A percentile compares a stretch with the other conserved stretches of the same genome.
phyloP scores from a whole-genome alignment of 2,329 filamentous ascomycete genomes.

The Coniella lustricola region DNA sequence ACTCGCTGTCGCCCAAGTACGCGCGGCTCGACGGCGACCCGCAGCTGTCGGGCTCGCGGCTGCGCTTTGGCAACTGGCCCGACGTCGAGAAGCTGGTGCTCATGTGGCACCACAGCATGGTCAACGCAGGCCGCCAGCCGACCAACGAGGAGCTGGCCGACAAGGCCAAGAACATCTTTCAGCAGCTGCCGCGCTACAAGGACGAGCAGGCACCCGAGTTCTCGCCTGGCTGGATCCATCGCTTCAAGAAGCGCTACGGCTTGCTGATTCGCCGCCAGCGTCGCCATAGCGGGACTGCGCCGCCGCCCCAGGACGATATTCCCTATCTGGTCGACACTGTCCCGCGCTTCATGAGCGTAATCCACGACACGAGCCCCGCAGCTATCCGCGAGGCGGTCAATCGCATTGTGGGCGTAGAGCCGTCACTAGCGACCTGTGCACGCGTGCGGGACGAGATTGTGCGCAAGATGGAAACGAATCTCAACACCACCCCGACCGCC shows the following conservation, averaged over 20 bases:
- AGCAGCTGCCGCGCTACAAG: conserved; percentile 52
- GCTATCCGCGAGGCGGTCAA: conserved; percentile 52
- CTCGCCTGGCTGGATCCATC: conserved; percentile 57
- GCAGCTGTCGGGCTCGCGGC: conserved; percentile 54
- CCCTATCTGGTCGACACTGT: conserved; percentile 54
- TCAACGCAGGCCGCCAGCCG: conserved; percentile 47
- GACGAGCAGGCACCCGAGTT: conserved; percentile 55
- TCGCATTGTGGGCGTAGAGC: conserved; percentile 48
- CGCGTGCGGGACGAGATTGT: conserved; percentile 53
- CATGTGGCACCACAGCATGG: conserved; percentile 47
- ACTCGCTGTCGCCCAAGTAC: conserved; percentile 56
- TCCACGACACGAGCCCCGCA: conserved; percentile 50
- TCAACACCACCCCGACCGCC: too few relatives aligned
- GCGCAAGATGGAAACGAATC: conserved; percentile 29
- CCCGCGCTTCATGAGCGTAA: conserved; percentile 52
- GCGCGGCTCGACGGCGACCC: conserved; percentile 54
- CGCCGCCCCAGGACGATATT: conserved; percentile 48
- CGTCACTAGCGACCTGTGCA: conserved; percentile 46
- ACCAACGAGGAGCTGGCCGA: conserved; percentile 57
- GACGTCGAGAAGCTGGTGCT: conserved; percentile 54
- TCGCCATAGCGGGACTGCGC: conserved; percentile 38
- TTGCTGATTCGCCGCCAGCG: conserved; percentile 51
- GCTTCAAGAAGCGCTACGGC: conserved; percentile 58
- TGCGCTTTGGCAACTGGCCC: conserved; percentile 58
- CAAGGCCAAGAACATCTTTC: conserved; percentile 54